Conservation (phyloP, 2,329 filamentous ascomycete genomes). For the Myriangium duriaei region DNA sequence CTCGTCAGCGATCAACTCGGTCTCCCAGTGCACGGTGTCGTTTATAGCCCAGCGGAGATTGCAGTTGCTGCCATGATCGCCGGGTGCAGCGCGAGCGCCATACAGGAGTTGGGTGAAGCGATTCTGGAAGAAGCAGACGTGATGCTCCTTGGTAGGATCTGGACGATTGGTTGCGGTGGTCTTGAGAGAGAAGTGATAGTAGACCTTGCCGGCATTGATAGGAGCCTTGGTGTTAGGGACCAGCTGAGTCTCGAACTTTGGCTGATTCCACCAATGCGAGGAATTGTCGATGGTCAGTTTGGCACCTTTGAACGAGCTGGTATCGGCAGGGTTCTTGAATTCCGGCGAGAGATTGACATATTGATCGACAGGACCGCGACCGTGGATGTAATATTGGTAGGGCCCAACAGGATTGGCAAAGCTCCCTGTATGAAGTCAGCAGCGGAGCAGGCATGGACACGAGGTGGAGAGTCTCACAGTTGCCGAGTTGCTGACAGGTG, state of each 20-base stretch:
- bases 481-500: slow-evolving; percentile 41
- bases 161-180: slow-evolving; percentile 48
- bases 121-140: slow-evolving; percentile 41
- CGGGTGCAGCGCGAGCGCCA: not conserved
- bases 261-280: slow-evolving; percentile 59
- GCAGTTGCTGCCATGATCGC: slow-evolving; percentile 42
- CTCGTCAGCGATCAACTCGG: slow-evolving; percentile 46
- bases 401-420: slow-evolving; percentile 57
- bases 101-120: not conserved
- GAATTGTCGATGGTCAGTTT: slow-evolving; percentile 54
- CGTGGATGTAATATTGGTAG: slow-evolving; percentile 70
- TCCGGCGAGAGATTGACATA: slow-evolving; percentile 50
- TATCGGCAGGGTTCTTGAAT: slow-evolving; percentile 55
- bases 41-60: slow-evolving; percentile 53
- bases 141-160: slow-evolving; percentile 51
- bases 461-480: slow-evolving; percentile 23
- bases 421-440: slow-evolving; percentile 33
- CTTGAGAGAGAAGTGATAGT: slow-evolving; percentile 61
- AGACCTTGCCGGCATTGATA: slow-evolving; percentile 54
- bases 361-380: slow-evolving; percentile 39
- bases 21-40: slow-evolving; percentile 50
- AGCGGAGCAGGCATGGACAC: not conserved
- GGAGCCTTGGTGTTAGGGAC: slow-evolving; percentile 57
- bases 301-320: slow-evolving; percentile 48
- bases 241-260: slow-evolving; percentile 60